A percentile compares a stretch with the other conserved stretches of the same genome.
Conservation (phyloP, 1,284 basidiomycete species). For the Leccinum subrobustum region DNA sequence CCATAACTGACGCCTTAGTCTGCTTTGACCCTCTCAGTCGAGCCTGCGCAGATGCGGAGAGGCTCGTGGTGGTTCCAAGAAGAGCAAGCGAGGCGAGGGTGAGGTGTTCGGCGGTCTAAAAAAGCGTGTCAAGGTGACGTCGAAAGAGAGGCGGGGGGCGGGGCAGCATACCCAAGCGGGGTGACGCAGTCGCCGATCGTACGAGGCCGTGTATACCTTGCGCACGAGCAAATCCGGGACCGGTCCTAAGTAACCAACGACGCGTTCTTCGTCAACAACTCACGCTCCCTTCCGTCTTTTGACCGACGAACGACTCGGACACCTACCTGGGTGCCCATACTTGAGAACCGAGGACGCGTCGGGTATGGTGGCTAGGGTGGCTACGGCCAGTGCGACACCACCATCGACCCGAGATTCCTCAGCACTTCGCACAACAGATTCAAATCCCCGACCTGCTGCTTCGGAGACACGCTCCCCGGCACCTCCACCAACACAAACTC, state of each 20-base stretch:
- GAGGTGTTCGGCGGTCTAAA: slow-evolving; percentile 85
- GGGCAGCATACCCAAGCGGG: slow-evolving; percentile 79
- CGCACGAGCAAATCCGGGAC: slow-evolving; percentile 78
- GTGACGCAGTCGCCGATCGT: slow-evolving; percentile 89
- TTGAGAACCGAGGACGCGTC: slow-evolving; percentile 48
- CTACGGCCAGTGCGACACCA: slow-evolving; percentile 1
- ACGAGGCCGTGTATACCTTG: slow-evolving; percentile 84
- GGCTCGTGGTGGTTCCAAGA: no score
- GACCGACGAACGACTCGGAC: background rate
- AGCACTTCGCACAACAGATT: no score
- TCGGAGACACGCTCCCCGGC: no score
- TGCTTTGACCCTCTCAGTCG: no score
- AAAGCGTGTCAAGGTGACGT: background rate
- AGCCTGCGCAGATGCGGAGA: no score
- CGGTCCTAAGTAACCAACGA: slow-evolving; percentile 58
- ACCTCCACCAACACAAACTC: no score
- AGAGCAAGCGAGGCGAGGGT: slow-evolving; percentile 65
- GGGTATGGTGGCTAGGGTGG: slow-evolving; percentile 12
- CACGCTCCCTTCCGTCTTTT: background rate
- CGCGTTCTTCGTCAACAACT: background rate
- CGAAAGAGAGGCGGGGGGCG: background rate
- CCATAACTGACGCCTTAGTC: no score
- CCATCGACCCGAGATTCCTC: no score
- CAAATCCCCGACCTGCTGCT: no score
- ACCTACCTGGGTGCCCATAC: slow-evolving; percentile 69